Evolutionary conservation across 2,329 filamentous ascomycete genomes (phyloP).

Genomic region (Aspergillus latus): DNA sequence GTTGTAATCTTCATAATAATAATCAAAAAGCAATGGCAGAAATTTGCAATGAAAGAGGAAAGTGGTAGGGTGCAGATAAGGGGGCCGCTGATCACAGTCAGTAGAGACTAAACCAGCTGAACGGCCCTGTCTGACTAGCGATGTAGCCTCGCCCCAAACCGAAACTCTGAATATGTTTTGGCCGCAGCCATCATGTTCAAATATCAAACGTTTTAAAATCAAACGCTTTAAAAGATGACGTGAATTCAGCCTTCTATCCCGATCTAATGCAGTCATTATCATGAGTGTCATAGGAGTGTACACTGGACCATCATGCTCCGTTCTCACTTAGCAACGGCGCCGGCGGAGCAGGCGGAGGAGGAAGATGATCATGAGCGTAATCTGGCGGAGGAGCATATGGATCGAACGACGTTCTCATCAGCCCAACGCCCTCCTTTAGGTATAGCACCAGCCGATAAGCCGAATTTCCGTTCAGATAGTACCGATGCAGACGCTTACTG

Average conservation of each 20-base stretch:
- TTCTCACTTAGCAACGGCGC: conserved; percentile 27
- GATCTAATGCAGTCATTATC: conserved; percentile 12
- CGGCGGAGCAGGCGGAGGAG: conserved; percentile 18
- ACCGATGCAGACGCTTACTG: conserved; percentile 89
- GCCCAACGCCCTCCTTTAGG: conserved; percentile 61
- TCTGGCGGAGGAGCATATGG: conserved; percentile 26
- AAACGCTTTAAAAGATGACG: not conserved
- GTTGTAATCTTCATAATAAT: too few relatives aligned
- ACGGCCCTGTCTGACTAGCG: not conserved
- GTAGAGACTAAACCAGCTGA: too few relatives aligned
- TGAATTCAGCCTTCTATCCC: conserved; percentile 12
- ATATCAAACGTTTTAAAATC: too few relatives aligned
- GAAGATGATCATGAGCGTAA: not conserved
- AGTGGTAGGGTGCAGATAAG: too few relatives aligned
- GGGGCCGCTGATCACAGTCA: too few relatives aligned
- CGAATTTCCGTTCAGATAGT: conserved; percentile 95
- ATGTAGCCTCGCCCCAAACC: not conserved
- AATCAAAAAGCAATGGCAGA: too few relatives aligned
- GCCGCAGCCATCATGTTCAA: not conserved
- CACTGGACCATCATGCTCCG: conserved; percentile 13
- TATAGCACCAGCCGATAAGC: conserved; percentile 86
- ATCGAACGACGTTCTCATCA: conserved; percentile 41
- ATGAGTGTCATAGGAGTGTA: not conserved
- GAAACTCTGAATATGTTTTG: not conserved
- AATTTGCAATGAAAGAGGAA: too few relatives aligned